Base-by-base conservation (phyloP, 2,329 filamentous ascomycete genomes). In the Colletotrichum godetiae region DNA sequence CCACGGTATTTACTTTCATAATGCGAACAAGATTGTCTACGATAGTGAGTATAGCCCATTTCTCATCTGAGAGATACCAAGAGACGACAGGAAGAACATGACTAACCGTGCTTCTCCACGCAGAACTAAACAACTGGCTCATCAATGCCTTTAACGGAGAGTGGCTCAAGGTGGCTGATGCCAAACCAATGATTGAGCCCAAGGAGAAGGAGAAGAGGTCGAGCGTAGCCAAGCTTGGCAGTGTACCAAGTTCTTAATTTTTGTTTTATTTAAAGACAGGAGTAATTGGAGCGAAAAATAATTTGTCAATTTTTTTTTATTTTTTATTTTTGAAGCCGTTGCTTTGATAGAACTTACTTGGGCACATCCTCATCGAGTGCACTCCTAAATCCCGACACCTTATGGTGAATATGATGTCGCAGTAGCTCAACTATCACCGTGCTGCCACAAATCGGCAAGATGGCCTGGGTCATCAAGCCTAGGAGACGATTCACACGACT, bases 131-230 rank as follows among this genome's bases (percentile, higher is more conserved):
- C 71, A 95, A 94, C 81, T 99, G 96, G 96, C 91, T 99, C 67
- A 90, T 98, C 80, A 98, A 98, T 81, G 97, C 97, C 1, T 99
- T 99, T 82, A 98, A 98, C 77, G 97, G 97, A 64, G 95, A 98
- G 82, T 98, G 96, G 95, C 86, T 96, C 72, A 90, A 89, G 81
- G 80, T 90, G 15, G 78, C 81, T 12, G 75, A 88, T 64, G 85
- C 89, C 2, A 87, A 87, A 76, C 89, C 89, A 2, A 82, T 82
- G 35, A 76, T 78, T 33, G 77, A 80, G 37, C 52, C 72, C 22
- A 78, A 77, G 57, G 62, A 59, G 67, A 64, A 70, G 52, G 58
- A 37, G 55, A 37, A 60, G 24, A 65, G 67, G 49, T 68, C n/a
- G 19, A n/a, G 52, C 5, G 5, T 19, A 49, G 42, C 42, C 19